Evolutionary conservation across 176 grass and related monocot species (phyloP).

Genomic region (Musa beccarii): DNA sequence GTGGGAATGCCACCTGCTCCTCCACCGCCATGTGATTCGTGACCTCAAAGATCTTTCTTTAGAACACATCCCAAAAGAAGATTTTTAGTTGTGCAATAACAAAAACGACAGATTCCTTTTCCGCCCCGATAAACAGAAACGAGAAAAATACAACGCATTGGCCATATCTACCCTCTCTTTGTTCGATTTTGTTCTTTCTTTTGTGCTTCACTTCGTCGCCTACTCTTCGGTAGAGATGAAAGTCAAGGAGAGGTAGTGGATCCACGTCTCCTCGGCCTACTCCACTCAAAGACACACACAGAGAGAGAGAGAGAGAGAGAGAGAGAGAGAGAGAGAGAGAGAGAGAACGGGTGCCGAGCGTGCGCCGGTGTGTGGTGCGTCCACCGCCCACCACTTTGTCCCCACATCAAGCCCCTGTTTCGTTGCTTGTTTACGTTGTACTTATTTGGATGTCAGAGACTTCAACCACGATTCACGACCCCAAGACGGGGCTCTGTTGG

Average conservation of each 20-base stretch:
- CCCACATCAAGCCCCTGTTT: too few species aligned
- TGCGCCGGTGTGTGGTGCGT: too few species aligned
- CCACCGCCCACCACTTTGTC: too few species aligned
- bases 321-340: background rate
- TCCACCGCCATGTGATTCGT: background rate
- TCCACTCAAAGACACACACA: too few species aligned
- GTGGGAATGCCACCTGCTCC: background rate
- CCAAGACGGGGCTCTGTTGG: too few species aligned
- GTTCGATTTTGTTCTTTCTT: background rate
- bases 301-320: background rate
- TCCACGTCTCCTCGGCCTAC: background rate
- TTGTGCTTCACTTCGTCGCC: background rate
- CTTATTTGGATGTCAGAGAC: too few species aligned
- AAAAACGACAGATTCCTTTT: background rate
- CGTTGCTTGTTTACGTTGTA: too few species aligned
- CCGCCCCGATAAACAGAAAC: background rate
- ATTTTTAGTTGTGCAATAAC: background rate
- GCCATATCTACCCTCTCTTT: background rate
- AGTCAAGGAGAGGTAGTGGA: background rate
- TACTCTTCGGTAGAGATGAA: background rate
- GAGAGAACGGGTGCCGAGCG: background rate
- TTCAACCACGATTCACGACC: too few species aligned
- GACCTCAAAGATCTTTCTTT: background rate
- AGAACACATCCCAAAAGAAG: background rate
- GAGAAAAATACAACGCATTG: background rate